Base-by-base conservation (phyloP, 352 stramenopile species). In the Phytophthora europaea region DNA sequence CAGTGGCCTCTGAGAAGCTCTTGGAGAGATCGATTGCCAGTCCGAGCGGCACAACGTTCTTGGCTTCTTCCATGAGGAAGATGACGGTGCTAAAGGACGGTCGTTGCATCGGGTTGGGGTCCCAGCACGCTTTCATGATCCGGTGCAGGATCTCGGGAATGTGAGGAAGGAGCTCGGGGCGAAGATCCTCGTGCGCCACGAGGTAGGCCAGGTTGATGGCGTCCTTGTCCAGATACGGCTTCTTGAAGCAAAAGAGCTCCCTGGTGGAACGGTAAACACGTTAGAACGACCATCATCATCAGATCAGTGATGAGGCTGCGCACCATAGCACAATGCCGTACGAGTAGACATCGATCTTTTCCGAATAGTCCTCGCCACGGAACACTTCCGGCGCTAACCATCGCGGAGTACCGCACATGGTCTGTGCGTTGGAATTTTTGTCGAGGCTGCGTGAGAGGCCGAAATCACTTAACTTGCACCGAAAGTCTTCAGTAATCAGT, bases 361-460 rank as follows among this genome's bases (percentile, higher is more conserved):
- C 88, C 40, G 85, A 92, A 73, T 94, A 95, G 38, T 91, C 84
- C 51, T 95, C 87, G 38, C 88, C 88, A 28, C 87, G 85, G 50
- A 94, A 95, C n/a, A 95, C 86, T 70, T 95, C 88, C 31, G 88
- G 88, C 23, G 88, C 88, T 58, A 94, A 79, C 88, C 88, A 95
- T 5, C 87, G 79, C 9, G 87, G 87, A 4, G 88, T 95, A 6
- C 88, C 88, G 45, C 87, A 95, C 70, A 93, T 90, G 1, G 87
- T 94, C 23, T 91, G 82, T 34, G 87, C 84, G 33, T 92, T 94
- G 47, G 80, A 68, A 63, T 94, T 84, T 45, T 81, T 83, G 67
- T 90, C 75, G 31, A 94, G 81, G 47, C 84, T 92, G 15, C 87
- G 78, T 22, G 84, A 94, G 20, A 94, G 79, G 2, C 84, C 87